Evolutionary conservation across 495 filamentous ascomycete genomes (phyloP), one percentile per base, ranked within the genome.

Genomic region (Stereocaulon alpinum): DNA sequence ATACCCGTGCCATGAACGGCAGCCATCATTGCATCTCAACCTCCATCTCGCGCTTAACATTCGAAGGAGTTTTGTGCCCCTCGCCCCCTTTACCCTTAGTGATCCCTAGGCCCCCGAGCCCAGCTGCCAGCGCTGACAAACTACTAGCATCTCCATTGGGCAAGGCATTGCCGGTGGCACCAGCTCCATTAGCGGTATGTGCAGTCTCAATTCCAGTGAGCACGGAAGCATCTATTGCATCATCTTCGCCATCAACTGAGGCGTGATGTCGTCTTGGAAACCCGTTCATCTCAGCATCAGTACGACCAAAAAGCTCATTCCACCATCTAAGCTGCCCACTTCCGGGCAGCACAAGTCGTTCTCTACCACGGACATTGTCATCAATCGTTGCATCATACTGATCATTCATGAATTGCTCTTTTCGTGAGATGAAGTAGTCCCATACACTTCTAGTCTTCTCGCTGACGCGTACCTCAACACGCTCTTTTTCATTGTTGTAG

Each of bases 271-370:
- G 17, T 51, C 55, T 40, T 10, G 68, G 20, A 18, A 77, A 76
- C 1, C 83, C 84, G 69, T 99, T 99, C 94, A 99, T 99, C 66
- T 99, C 94, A 9, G 80, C 79, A 67, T 94, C 89, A 22, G 82
- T 81, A 37, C 91, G 80, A 53, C 87, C 87, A 73, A 96, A 99
- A 0, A 86, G 73, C 63, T 95, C 90, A 58, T 80, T 77, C 94
- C 94, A 99, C 94, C 94, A 99, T 51, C 88, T 77, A 15, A 91
- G 82, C 48, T 86, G 72, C 68, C 79, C 68, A 61, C 77, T 59
- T 15, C 77, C 79, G 2, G 94, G 93, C 63, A 96, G 88, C 12
- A 99, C 77, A 11, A 99, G 77, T 5, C 91, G 78, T 63, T 96
- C 93, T 34, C 85, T 81, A 14, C 85, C 90, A 40, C 85, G 82